These are phyloP conservation scores for Sambucus nigra DNA, from an alignment of 129 eudicot species.

Conservation along the genomic window DNA sequence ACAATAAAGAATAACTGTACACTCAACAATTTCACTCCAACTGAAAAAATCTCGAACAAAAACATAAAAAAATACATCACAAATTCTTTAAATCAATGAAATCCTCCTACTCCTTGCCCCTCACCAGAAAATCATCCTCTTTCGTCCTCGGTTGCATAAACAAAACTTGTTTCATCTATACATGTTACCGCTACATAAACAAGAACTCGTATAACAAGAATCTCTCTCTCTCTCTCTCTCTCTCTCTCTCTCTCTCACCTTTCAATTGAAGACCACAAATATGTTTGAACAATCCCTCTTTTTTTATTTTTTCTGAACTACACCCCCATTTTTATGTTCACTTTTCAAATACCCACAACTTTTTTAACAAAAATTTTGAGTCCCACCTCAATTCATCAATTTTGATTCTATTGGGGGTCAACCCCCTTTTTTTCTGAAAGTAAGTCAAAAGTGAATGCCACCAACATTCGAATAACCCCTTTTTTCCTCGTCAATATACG, in stretches of 20 bases:
- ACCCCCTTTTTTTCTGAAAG: too few species aligned
- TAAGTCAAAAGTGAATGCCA: too few species aligned
- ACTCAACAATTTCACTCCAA: too few species aligned
- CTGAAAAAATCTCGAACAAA: too few species aligned
- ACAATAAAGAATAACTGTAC: too few species aligned
- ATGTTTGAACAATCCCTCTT: not conserved
- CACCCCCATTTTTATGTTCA: not conserved
- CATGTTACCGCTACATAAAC: slow-evolving; percentile 2
- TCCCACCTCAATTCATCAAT: not conserved
- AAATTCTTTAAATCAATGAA: too few species aligned
- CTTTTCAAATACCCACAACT: not conserved
- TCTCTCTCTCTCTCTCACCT: not conserved
- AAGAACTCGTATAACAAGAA: not conserved
- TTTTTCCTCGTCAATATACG: too few species aligned
- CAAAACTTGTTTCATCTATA: not conserved
- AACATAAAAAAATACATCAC: too few species aligned
- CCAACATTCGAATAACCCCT: too few species aligned
- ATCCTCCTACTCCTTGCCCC: too few species aligned
- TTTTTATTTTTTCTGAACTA: not conserved
- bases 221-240: not conserved
- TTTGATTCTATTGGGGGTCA: not conserved
- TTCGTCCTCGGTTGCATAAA: not conserved
- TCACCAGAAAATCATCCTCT: too few species aligned
- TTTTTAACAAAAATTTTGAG: not conserved
- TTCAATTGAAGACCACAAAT: not conserved